phyloP scores from a whole-genome alignment of 495 filamentous ascomycete genomes.

The Bacidia gigantensis region DNA sequence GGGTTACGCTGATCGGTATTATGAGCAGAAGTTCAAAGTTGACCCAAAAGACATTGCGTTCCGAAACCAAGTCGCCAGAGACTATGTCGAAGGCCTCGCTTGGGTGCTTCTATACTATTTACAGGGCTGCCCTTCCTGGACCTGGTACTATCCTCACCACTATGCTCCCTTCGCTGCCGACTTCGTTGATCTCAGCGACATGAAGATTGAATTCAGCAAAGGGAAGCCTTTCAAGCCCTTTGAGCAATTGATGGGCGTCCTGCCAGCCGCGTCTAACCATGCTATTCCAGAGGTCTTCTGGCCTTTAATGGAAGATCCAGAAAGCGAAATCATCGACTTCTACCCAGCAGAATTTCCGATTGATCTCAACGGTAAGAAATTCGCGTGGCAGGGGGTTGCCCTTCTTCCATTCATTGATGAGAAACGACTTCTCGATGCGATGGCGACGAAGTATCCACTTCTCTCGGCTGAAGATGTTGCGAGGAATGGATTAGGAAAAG shows the following conservation, averaged over 20 bases:
- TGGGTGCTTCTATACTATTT: slow-evolving; percentile 99
- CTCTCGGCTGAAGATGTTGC: slow-evolving; percentile 62
- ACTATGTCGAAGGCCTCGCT: slow-evolving; percentile 91
- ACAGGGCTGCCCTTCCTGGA: slow-evolving; percentile 95
- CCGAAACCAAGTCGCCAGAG: slow-evolving; percentile 77
- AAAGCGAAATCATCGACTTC: slow-evolving; percentile 91
- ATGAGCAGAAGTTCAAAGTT: slow-evolving; percentile 92
- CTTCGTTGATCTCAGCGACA: slow-evolving; percentile 70
- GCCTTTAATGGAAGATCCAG: slow-evolving; percentile 67
- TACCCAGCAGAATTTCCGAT: slow-evolving; percentile 89
- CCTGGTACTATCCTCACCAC: slow-evolving; percentile 97
- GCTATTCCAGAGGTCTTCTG: slow-evolving; percentile 81
- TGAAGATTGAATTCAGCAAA: slow-evolving; percentile 71
- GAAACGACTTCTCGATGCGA: slow-evolving; percentile 67
- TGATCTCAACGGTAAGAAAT: slow-evolving; percentile 96
- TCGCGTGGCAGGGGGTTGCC: slow-evolving; percentile 93
- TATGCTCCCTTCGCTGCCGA: slow-evolving; percentile 96
- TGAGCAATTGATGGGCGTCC: slow-evolving; percentile 96
- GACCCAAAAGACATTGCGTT: slow-evolving; percentile 71
- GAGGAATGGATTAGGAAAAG: slow-evolving; percentile 69
- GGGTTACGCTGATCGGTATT: slow-evolving; percentile 90
- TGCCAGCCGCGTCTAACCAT: slow-evolving; percentile 84
- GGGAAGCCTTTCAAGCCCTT: slow-evolving; percentile 82
- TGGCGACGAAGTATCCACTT: slow-evolving; percentile 66
- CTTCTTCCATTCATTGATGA: slow-evolving; percentile 95